Percentiles rank a stretch among this genome's conserved stretches.
Evolutionary conservation across 2,329 filamentous ascomycete genomes (phyloP).

Genomic region (Epichloe glyceriae): DNA sequence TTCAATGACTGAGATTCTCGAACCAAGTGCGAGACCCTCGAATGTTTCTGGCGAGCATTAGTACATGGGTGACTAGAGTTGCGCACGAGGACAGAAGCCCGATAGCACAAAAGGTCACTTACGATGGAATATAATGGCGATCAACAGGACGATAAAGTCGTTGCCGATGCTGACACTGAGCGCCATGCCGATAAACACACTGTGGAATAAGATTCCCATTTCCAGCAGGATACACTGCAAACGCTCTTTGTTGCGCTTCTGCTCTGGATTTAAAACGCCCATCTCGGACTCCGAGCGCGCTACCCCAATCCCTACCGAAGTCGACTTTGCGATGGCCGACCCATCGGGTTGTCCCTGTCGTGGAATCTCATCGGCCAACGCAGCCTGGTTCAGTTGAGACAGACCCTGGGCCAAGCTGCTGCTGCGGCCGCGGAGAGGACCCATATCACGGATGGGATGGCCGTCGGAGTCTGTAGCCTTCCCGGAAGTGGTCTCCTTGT

Average conservation of each 20-base stretch:
- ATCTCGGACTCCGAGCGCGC: neutral
- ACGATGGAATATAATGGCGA: conserved; percentile 66
- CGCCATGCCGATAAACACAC: conserved; percentile 74
- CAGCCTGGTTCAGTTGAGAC: conserved; percentile 14
- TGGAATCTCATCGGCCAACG: conserved; percentile 2
- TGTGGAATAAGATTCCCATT: conserved; percentile 52
- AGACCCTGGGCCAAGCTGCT: conserved; percentile 22
- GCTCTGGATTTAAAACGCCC: conserved; percentile 29
- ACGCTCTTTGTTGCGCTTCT: conserved; percentile 50
- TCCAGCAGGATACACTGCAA: conserved; percentile 68
- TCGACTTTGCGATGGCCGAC: neutral
- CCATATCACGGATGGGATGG: conserved; percentile 19
- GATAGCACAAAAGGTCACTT: neutral
- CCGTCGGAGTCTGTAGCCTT: neutral
- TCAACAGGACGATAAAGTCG: conserved; percentile 63
- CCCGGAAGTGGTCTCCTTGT: neutral
- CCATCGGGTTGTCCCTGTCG: neutral
- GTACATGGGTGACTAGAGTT: neutral
- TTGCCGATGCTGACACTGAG: conserved; percentile 65
- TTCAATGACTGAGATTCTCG: conserved; percentile 45
- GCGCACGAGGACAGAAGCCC: neutral
- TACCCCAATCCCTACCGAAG: neutral
- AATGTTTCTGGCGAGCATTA: conserved; percentile 22
- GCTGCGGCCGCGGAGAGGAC: conserved; percentile 19
- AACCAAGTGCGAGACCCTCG: conserved; percentile 48